These are phyloP conservation scores for Ascoidea tarda DNA, from an alignment of 805 yeast genomes.

Conservation along the genomic window DNA sequence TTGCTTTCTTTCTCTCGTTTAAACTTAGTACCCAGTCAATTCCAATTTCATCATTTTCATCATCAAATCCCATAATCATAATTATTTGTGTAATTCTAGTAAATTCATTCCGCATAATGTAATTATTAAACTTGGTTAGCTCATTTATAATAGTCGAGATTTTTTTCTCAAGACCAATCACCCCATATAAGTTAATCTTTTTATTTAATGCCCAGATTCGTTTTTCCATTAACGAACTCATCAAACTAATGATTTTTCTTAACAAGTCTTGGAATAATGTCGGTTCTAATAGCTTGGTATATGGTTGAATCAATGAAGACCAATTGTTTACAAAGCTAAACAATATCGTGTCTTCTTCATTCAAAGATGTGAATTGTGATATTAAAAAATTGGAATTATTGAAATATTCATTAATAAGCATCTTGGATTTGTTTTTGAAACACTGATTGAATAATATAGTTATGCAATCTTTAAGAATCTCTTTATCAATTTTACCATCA, in stretches of 20 bases:
- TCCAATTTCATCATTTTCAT: conserved; percentile 8
- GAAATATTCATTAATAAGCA: conserved; percentile 28
- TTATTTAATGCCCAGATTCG: conserved; percentile 53
- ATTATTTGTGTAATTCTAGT: conserved; percentile 74
- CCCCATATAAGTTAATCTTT: conserved; percentile 70
- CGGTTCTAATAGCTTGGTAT: conserved; percentile 39
- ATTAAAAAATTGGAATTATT: conserved; percentile 15
- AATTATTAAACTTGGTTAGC: conserved; percentile 50
- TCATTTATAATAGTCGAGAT: conserved; percentile 59
- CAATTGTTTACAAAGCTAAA: conserved; percentile 47
- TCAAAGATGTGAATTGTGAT: conserved; percentile 11
- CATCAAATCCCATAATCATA: conserved; percentile 52
- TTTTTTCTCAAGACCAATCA: conserved; percentile 73
- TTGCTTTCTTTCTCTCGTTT: conserved; percentile 51
- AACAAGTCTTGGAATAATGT: conserved; percentile 35
- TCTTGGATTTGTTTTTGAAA: conserved; percentile 27
- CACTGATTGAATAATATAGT: conserved; percentile 34
- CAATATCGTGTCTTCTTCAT: conserved; percentile 20
- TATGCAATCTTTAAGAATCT: conserved; percentile 23
- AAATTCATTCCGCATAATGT: conserved; percentile 65
- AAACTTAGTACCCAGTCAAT: conserved; percentile 69
- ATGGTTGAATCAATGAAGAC: conserved; percentile 53
- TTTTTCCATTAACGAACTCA: conserved; percentile 47
- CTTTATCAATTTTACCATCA: conserved; percentile 14
- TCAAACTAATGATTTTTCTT: conserved; percentile 32